A percentile compares a stretch with the other conserved stretches of the same genome.
Conservation (phyloP, 225 moss, liverwort and hornwort species). For the Thuidium tamariscinum region DNA sequence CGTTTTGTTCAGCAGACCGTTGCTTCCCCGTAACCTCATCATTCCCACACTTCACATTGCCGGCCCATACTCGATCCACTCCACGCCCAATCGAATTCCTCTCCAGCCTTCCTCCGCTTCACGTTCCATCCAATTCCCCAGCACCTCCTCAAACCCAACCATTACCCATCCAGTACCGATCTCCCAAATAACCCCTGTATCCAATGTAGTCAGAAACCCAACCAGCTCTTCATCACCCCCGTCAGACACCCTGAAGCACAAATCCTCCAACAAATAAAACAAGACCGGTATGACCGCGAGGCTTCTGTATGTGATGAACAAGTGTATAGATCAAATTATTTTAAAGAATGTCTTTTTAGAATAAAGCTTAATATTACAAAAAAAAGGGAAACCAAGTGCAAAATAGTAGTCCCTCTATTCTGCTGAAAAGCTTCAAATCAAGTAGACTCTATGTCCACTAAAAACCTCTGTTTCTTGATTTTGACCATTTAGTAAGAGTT, state of each 20-base stretch:
- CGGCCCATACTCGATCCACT: not conserved
- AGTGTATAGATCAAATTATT: too few relatives aligned
- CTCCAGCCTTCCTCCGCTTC: not conserved
- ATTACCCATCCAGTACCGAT: not conserved
- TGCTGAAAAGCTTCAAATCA: too few relatives aligned
- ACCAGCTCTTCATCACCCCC: not conserved
- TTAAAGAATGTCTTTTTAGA: too few relatives aligned
- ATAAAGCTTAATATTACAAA: too few relatives aligned
- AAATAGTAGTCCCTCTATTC: too few relatives aligned
- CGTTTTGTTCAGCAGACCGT: conserved; percentile 22
- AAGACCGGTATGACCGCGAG: too few relatives aligned
- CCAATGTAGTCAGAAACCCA: not conserved
- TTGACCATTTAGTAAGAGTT: too few relatives aligned
- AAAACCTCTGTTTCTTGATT: too few relatives aligned
- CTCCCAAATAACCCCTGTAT: not conserved
- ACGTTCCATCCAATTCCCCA: not conserved
- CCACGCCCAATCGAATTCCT: not conserved
- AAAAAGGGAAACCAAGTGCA: too few relatives aligned
- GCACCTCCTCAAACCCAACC: not conserved
- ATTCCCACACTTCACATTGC: not conserved
- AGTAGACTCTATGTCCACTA: too few relatives aligned
- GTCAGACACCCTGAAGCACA: not conserved
- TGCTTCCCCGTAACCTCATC: conserved; percentile 26
- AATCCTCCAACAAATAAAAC: not conserved
- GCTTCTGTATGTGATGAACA: too few relatives aligned